These are phyloP conservation scores for Cyberlindnera subsufficiens DNA, from an alignment of 805 yeast species.

Conservation along the genomic window DNA sequence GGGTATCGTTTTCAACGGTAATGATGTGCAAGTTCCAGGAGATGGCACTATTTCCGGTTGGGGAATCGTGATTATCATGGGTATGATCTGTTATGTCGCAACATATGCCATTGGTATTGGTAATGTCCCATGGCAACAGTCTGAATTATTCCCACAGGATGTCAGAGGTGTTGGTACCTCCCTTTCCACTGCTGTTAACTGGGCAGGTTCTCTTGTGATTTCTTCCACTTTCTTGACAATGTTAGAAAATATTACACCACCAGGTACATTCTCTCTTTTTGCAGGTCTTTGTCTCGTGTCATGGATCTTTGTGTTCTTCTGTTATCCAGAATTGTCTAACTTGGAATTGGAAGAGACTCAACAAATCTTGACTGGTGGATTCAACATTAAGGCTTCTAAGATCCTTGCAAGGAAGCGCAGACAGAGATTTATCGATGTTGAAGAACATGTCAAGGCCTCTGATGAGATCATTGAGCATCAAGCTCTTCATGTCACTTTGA, in stretches of 20 bases:
- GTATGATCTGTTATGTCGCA: conserved; percentile 85
- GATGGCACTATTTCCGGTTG: conserved; percentile 53
- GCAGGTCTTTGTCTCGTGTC: conserved; percentile 77
- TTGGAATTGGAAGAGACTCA: conserved; percentile 90
- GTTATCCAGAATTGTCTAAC: conserved; percentile 90
- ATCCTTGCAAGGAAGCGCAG: conserved; percentile 44
- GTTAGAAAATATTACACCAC: conserved; percentile 88
- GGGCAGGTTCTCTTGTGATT: conserved; percentile 91
- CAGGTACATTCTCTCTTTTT: conserved; percentile 89
- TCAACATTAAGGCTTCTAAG: conserved; percentile 67
- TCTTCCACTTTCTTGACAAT: conserved; percentile 91
- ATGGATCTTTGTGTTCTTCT: conserved; percentile 67
- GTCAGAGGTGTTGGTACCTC: conserved; percentile 92
- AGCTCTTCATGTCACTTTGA: not conserved
- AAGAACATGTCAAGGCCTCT: conserved; percentile 20
- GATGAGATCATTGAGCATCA: conserved; percentile 24
- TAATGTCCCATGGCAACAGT: conserved; percentile 97
- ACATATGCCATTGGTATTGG: conserved; percentile 93
- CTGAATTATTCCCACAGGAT: conserved; percentile 88
- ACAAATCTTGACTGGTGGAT: conserved; percentile 73
- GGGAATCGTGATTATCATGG: conserved; percentile 82
- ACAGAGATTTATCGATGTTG: conserved; percentile 19
- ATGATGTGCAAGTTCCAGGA: conserved; percentile 33
- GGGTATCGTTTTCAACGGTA: conserved; percentile 50
- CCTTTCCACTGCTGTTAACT: conserved; percentile 85